These are phyloP conservation scores for Diplodia sapinea DNA, from an alignment of 2,329 filamentous ascomycete species.

Conservation along the genomic window DNA sequence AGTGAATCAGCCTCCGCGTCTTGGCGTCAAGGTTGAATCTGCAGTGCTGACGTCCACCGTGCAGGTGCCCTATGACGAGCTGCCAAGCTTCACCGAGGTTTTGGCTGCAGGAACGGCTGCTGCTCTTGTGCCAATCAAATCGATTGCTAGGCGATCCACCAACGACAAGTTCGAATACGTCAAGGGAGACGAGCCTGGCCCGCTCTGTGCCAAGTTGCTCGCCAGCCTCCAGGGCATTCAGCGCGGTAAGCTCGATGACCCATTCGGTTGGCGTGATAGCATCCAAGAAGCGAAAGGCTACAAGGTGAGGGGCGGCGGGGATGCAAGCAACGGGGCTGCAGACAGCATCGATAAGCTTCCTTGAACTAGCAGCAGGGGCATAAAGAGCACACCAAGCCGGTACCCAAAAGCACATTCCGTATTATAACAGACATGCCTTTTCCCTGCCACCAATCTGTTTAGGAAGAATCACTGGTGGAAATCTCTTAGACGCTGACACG, in stretches of 20 bases:
- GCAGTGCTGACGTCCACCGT: conserved; percentile 13
- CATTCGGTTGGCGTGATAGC: conserved; percentile 71
- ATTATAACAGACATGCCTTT: neutral
- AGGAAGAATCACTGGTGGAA: neutral
- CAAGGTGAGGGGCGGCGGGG: conserved; percentile 33
- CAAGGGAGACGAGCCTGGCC: conserved; percentile 71
- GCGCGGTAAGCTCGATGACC: conserved; percentile 76
- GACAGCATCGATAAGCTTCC: conserved; percentile 46
- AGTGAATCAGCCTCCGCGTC: conserved; percentile 38
- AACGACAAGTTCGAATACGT: conserved; percentile 63
- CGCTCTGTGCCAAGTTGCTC: conserved; percentile 74
- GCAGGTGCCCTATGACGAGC: conserved; percentile 70
- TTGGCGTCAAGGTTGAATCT: neutral
- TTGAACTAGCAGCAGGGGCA: conserved; percentile 32
- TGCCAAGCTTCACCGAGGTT: conserved; percentile 73
- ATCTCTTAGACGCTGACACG: neutral
- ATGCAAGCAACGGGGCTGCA: conserved; percentile 37
- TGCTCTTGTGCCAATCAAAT: conserved; percentile 87
- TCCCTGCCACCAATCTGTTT: neutral
- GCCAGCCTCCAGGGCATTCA: conserved; percentile 84
- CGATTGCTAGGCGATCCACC: conserved; percentile 74
- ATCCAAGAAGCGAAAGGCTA: conserved; percentile 51
- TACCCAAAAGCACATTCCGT: conserved; percentile 4
- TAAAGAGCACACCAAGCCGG: neutral
- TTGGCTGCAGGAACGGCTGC: conserved; percentile 93